These are phyloP conservation scores for Quercus bicolor DNA, from an alignment of 306 rosid genomes.

Conservation along the genomic window DNA sequence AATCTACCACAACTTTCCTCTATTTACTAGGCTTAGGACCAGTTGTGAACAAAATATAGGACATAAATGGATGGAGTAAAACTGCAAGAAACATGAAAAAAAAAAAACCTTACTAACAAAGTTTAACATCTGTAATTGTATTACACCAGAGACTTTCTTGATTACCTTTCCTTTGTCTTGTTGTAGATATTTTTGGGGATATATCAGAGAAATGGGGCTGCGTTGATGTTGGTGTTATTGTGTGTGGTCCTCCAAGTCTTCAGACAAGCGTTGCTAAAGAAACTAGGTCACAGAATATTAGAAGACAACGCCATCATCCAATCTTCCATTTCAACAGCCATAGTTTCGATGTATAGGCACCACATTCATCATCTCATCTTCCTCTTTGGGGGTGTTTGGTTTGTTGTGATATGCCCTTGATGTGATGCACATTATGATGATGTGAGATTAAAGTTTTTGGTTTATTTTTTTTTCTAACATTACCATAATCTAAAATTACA, in stretches of 20 bases:
- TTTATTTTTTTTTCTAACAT: background rate
- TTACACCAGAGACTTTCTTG: background rate
- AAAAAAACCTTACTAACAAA: background rate
- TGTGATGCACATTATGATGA: background rate
- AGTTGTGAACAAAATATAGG: no score
- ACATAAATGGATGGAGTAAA: no score
- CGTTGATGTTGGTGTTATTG: no score
- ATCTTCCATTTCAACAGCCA: no score
- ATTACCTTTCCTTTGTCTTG: background rate
- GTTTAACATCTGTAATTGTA: background rate
- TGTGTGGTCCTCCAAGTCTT: no score
- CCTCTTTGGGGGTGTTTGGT: background rate
- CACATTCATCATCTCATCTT: background rate
- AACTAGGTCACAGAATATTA: no score
- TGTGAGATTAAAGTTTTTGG: no score
- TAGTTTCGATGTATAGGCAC: conserved; percentile 68
- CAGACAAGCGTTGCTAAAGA: no score
- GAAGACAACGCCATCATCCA: no score
- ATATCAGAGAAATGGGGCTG: conserved; percentile 45
- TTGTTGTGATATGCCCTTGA: background rate
- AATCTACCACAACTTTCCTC: no score
- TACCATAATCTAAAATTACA: no score
- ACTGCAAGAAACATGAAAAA: background rate
- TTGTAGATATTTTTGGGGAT: conserved; percentile 60
- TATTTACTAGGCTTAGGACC: no score